Evolutionary conservation across 495 filamentous ascomycete species (phyloP).

Genomic region (Aspergillus ostianus): DNA sequence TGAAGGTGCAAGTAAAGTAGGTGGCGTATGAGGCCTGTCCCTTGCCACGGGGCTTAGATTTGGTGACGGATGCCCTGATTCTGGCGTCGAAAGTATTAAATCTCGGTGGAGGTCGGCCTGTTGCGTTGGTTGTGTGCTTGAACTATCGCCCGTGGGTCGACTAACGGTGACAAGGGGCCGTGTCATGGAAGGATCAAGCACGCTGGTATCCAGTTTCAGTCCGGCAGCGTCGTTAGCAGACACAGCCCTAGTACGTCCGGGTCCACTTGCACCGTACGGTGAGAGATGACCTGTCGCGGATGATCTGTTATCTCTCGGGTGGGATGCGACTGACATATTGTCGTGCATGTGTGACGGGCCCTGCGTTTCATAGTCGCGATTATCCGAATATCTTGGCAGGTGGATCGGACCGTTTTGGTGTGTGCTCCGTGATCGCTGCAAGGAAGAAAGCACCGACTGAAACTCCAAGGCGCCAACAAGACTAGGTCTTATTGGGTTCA

Average conservation of each 20-base stretch:
- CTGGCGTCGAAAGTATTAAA: constrained; percentile 38
- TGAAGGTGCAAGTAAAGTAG: constrained; percentile 37
- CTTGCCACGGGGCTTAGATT: constrained; percentile 19
- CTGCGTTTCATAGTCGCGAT: constrained; percentile 33
- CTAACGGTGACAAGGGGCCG: constrained; percentile 32
- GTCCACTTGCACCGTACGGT: constrained; percentile 28
- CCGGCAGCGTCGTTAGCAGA: constrained; percentile 62
- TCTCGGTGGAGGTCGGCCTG: constrained; percentile 23
- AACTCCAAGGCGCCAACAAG: constrained; percentile 94
- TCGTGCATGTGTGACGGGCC: constrained; percentile 45
- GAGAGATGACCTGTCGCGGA: constrained; percentile 30
- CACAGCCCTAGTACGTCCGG: constrained; percentile 55
- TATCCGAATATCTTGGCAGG: constrained; percentile 70
- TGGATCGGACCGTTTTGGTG: constrained; percentile 62
- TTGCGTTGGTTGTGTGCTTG: constrained; percentile 8
- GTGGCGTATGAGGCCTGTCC: constrained; percentile 19
- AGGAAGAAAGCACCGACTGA: constrained; percentile 76
- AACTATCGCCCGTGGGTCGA: constrained; percentile 32
- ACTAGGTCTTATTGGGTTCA: constrained; percentile 85
- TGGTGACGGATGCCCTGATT: constrained; percentile 30
- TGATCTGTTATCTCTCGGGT: constrained; percentile 37
- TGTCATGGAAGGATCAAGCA: constrained; percentile 19
- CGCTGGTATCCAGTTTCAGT: constrained; percentile 39
- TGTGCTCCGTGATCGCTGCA: constrained; percentile 75
- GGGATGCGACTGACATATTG: constrained; percentile 48